Evolutionary conservation across 2,329 filamentous ascomycete genomes (phyloP), one percentile per base, ranked within the genome.

Genomic region (Diaporthe citrichinensis): DNA sequence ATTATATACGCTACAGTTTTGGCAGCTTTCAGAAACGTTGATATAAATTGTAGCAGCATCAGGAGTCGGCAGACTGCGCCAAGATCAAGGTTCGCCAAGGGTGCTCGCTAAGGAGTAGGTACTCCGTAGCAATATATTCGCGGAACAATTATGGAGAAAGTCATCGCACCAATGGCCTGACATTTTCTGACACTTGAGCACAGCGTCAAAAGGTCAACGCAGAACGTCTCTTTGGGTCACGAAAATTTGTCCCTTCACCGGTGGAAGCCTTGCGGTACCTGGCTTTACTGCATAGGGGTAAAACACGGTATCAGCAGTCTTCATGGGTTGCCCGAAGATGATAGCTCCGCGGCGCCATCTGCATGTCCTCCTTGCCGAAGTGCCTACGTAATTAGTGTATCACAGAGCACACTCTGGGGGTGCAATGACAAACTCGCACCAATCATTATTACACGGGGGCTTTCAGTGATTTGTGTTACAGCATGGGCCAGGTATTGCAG

Each of bases 91-190:
- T 8, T 8, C 36, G 61, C 61, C 61, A 65, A 49, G 61, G 41
- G 41, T n/a, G 25, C 10, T 34, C 15, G 61, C 41, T 23, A 49
- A 65, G 61, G 61, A 65, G 61, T 23, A 23, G 61, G 41, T 7
- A 34, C 61, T 65, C 61, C 61, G 61, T 65, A n/a, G 25, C 61
- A 65, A 65, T 65, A 65, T 65, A 49, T 65, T 65, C 41, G 61
- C 61, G 61, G 61, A 49, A 65, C 41, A 65, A 65, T 65, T 49
- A 65, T 65, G 61, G 61, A 65, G 61, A 65, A 65, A 65, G 28
- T 23, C 61, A 65, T 49, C 28, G 61, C 61, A 65, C 61, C 61
- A 65, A 65, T 65, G 61, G 41, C 20, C 41, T 65, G 25, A 4
- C 61, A 34, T 2, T n/a, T 9, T 12, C 1, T 39, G 36, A 14